Conservation (phyloP, 208 protist genomes). For the Porcisia hertigi region DNA sequence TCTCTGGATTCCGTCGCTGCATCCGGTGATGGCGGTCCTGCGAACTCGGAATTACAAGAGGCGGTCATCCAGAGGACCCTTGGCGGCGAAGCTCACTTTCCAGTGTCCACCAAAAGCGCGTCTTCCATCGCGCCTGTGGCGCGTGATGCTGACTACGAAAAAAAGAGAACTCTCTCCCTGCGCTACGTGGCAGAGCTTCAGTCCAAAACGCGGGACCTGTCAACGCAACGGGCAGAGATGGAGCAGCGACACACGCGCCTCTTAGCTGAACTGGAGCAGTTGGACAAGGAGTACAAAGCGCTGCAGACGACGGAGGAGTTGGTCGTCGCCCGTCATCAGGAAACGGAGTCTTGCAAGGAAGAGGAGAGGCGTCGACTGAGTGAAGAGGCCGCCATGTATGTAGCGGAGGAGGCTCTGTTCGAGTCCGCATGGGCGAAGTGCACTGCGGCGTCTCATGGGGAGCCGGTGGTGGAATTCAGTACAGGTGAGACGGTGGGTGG, state of each 20-base stretch:
- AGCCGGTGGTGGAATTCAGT: neutral
- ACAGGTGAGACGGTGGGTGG: neutral
- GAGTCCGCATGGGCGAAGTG: conserved; percentile 3
- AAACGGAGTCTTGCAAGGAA: conserved; percentile 19
- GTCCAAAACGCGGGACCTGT: conserved; percentile 14
- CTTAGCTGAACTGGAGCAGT: conserved; percentile 32
- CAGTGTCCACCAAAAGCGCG: neutral
- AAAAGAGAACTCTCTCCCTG: conserved; percentile 31
- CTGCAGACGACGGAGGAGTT: conserved; percentile 44
- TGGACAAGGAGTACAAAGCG: conserved; percentile 39
- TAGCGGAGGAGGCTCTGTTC: conserved; percentile 19
- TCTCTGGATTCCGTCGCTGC: neutral
- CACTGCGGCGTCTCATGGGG: neutral
- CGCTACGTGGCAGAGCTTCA: conserved; percentile 35
- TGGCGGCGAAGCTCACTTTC: neutral
- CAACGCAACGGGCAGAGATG: conserved; percentile 18
- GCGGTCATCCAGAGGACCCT: neutral
- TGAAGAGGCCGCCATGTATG: conserved; percentile 19
- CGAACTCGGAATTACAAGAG: neutral
- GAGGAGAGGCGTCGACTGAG: conserved; percentile 24
- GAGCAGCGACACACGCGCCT: conserved; percentile 27
- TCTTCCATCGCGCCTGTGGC: conserved; percentile 7
- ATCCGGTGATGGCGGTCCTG: neutral
- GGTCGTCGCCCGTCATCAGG: conserved; percentile 37
- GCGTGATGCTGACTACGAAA: conserved; percentile 26